phyloP scores from a whole-genome alignment of 352 stramenopile genomes.

The Globisporangium orthogonon region DNA sequence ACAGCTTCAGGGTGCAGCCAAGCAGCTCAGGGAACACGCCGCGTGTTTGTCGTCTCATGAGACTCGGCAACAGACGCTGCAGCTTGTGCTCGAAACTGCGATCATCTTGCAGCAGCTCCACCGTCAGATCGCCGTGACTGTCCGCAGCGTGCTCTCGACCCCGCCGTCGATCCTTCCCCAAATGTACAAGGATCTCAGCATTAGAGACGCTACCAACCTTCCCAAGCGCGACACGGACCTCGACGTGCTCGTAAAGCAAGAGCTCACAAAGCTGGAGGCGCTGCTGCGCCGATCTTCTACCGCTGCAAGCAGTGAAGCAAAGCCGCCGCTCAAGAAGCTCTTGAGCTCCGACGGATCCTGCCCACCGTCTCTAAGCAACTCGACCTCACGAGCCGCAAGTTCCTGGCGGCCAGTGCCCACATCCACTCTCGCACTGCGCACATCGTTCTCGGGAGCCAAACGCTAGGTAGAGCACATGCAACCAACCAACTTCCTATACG shows the following conservation, averaged over 20 bases:
- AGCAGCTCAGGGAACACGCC: neutral
- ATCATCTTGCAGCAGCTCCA: neutral
- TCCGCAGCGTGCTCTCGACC: neutral
- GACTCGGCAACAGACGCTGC: neutral
- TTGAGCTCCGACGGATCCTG: too few species aligned
- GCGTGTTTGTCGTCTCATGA: neutral
- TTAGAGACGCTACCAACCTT: neutral
- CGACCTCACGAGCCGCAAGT: too few species aligned
- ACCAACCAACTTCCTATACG: neutral
- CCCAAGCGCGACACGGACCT: slow-evolving; percentile 2
- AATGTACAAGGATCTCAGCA: neutral
- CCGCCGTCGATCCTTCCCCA: neutral
- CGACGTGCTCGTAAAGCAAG: slow-evolving; percentile 6
- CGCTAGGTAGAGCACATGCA: neutral
- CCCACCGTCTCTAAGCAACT: too few species aligned
- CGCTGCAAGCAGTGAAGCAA: neutral
- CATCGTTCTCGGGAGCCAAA: neutral
- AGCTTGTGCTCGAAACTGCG: slow-evolving; percentile 1
- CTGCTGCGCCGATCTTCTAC: neutral
- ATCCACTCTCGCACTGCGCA: neutral
- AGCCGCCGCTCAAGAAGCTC: neutral
- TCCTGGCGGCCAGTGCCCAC: neutral
- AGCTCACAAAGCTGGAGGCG: neutral
- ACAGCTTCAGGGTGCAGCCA: neutral
- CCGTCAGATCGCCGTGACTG: neutral